Evolutionary conservation across 108 stramenopile species (phyloP), one percentile per base, ranked within the genome.

Genomic region (Fistulifera pelliculosa): DNA sequence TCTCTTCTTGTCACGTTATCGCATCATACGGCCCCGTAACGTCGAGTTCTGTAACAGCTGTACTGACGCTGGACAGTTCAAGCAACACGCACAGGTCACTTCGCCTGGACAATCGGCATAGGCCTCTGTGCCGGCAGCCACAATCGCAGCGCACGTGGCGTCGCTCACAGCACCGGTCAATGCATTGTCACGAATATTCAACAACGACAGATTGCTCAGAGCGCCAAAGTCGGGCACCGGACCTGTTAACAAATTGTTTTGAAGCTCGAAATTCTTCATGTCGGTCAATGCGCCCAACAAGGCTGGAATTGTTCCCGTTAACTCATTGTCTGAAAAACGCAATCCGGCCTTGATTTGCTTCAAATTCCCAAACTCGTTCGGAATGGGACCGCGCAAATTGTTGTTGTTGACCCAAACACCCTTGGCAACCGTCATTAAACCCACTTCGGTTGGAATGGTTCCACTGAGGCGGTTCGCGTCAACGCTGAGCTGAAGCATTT

Each of bases 371-470:
- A 35, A 35, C 31, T 35, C 31, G 8, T 35, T 35, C 8, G 31
- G 31, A 8, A 35, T 35, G 8, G 31, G 31, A 35, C 31, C 31
- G 8, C 3, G 6, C 6, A 35, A 35, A 8, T 35, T 35, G 31
- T 35, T 35, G 31, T 35, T 35, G 8, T 35, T 35, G 8, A 35
- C 8, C 31, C 31, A 35, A 35, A 35, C 31, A 8, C 31, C 31
- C 8, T 35, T 35, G 31, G 31, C 31, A 35, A 6, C 31, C 3
- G 8, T 8, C 31, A 35, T 3, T 35, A 8, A 35, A 49, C 74
- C 77, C 10, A 84, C 27, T 45, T 77, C 73, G 14, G 55, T 56
- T n/a, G 82, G 82, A 44, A 87, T 54, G 2, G 73, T 72, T 14
- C 82, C 80, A 2, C 57, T 60, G 21, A 87, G 47, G 43, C 58